phyloP scores from a whole-genome alignment of 129 eudicot species.

The Calendula officinalis region DNA sequence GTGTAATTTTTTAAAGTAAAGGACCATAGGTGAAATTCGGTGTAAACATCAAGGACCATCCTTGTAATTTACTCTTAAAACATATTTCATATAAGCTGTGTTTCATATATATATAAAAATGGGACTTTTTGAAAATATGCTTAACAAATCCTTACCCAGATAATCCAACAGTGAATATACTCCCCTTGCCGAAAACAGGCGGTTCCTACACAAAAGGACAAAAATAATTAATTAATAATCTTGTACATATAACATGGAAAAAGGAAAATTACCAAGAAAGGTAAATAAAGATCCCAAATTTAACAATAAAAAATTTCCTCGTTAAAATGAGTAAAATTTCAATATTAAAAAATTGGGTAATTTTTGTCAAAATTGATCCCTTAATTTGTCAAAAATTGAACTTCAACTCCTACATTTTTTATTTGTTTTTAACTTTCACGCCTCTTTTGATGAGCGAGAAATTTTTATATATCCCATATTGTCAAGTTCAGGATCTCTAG shows the following conservation, averaged over 20 bases:
- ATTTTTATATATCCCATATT: not conserved
- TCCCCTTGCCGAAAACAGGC: constrained; percentile 87
- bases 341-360: too few relatives aligned
- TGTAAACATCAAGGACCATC: not conserved
- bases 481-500: too few relatives aligned
- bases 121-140: not conserved
- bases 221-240: not conserved
- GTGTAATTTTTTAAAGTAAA: too few relatives aligned
- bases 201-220: constrained; percentile 61
- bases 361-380: too few relatives aligned
- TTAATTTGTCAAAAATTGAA: too few relatives aligned
- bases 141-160: constrained; percentile 58
- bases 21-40: not conserved
- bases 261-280: too few relatives aligned
- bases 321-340: too few relatives aligned
- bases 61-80: too few relatives aligned
- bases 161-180: constrained; percentile 70
- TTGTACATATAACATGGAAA: constrained; percentile 6
- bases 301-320: too few relatives aligned
- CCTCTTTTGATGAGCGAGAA: not conserved
- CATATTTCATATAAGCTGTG: not conserved
- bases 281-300: too few relatives aligned
- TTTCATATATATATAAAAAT: constrained; percentile 4
- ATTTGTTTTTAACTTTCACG: too few relatives aligned
- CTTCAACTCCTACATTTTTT: too few relatives aligned